phyloP scores from a whole-genome alignment of 257 asterid genomes.

The Solanum pimpinellifolium region DNA sequence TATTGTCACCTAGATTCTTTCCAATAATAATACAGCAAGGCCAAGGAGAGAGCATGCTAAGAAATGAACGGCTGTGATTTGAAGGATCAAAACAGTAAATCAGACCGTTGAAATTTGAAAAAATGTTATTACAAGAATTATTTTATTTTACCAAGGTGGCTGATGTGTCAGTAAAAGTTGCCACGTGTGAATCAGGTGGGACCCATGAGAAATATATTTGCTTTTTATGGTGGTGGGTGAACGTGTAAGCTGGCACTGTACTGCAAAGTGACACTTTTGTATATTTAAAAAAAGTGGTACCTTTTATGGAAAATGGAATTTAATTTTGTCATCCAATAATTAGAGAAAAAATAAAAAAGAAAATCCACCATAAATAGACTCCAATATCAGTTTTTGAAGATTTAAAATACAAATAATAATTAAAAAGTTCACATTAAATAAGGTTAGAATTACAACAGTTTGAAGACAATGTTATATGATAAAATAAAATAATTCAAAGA shows the following conservation, averaged over 20 bases:
- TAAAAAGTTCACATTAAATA: background rate
- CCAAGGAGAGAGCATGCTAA: background rate
- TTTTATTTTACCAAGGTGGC: slow-evolving; percentile 19
- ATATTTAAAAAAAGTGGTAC: background rate
- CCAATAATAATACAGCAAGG: background rate
- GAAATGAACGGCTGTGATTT: slow-evolving; percentile 28
- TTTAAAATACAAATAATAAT: background rate
- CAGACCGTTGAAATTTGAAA: slow-evolving; percentile 63
- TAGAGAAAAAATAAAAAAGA: background rate
- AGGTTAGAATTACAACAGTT: background rate
- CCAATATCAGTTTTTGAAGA: background rate
- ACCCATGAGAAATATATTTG: background rate
- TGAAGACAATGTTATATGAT: background rate
- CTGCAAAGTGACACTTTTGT: background rate
- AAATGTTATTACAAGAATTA: background rate
- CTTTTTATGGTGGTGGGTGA: background rate
- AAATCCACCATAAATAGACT: background rate
- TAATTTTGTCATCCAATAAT: background rate
- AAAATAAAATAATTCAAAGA: background rate
- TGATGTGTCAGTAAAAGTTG: slow-evolving; percentile 14
- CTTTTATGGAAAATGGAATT: background rate
- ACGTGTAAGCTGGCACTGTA: background rate
- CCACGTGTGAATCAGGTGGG: slow-evolving; percentile 14
- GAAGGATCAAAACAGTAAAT: slow-evolving; percentile 23
- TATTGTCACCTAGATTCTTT: background rate